These are phyloP conservation scores for Komagataella kurtzmanii DNA, from an alignment of 805 yeast genomes.

Conservation along the genomic window DNA sequence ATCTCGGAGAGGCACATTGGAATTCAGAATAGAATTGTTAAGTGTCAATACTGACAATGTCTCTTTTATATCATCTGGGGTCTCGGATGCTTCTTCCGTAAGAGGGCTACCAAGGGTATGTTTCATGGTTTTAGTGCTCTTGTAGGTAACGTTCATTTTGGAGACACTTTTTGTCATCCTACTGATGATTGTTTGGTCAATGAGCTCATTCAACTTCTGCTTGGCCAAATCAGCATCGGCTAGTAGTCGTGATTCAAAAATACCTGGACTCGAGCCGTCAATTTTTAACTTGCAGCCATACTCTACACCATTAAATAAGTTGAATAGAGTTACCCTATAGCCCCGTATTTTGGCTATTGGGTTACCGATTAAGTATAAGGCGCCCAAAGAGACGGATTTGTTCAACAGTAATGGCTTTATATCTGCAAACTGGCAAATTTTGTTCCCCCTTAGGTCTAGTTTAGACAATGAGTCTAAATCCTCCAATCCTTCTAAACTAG, in stretches of 20 bases:
- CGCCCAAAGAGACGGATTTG: constrained; percentile 7
- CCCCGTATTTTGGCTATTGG: constrained; percentile 21
- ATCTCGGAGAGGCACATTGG: not conserved
- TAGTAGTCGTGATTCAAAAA: constrained; percentile 42
- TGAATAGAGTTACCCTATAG: constrained; percentile 41
- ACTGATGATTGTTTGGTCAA: constrained; percentile 20
- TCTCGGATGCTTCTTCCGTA: not conserved
- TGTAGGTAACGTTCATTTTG: constrained; percentile 12
- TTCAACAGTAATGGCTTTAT: constrained; percentile 26
- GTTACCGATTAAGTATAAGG: constrained; percentile 24
- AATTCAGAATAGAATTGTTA: not conserved
- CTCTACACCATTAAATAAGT: constrained; percentile 39
- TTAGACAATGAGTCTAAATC: constrained; percentile 28
- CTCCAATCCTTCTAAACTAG: constrained; percentile 30
- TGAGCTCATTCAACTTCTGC: constrained; percentile 25
- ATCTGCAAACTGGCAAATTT: constrained; percentile 20
- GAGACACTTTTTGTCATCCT: constrained; percentile 24
- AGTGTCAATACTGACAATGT: not conserved
- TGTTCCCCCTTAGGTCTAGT: constrained; percentile 38
- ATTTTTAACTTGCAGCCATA: constrained; percentile 32
- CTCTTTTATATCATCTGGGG: not conserved
- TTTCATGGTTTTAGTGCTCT: not conserved
- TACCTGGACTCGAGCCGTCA: constrained; percentile 50
- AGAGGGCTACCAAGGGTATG: not conserved
- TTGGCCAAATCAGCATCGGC: constrained; percentile 35